These are phyloP conservation scores for Luffa aegyptiaca DNA, from an alignment of 306 rosid genomes.

Conservation along the genomic window DNA sequence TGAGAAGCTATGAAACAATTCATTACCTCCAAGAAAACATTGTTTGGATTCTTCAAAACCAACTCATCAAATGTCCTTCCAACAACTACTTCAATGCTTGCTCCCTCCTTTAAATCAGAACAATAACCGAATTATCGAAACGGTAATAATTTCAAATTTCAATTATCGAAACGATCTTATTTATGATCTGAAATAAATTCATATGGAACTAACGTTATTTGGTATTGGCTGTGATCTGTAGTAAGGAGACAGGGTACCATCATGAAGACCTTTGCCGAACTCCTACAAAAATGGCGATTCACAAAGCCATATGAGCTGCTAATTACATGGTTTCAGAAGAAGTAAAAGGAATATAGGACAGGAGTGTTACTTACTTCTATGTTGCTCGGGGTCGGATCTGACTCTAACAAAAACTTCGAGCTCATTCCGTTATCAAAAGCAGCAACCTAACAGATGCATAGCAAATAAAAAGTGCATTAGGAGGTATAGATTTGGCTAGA, in stretches of 20 bases:
- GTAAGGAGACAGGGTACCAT: constrained; percentile 55
- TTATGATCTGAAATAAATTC: not conserved
- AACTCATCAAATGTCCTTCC: constrained; percentile 66
- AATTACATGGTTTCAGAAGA: not conserved
- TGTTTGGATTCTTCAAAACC: constrained; percentile 53
- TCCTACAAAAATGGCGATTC: constrained; percentile 41
- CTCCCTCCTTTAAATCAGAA: constrained; percentile 33
- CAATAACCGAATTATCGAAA: not conserved
- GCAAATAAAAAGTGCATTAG: not conserved
- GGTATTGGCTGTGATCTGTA: constrained; percentile 85
- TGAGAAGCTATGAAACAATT: not conserved
- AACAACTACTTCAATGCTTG: constrained; percentile 43
- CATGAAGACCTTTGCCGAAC: constrained; percentile 53
- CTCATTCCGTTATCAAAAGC: constrained; percentile 61
- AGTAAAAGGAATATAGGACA: not conserved
- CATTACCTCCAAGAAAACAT: constrained; percentile 81
- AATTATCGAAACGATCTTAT: not conserved
- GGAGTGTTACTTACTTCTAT: constrained; percentile 59
- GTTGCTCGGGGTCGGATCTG: constrained; percentile 51
- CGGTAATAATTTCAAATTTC: not conserved
- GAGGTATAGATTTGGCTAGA: not conserved
- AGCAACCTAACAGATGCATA: constrained; percentile 40
- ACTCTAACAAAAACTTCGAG: constrained; percentile 74
- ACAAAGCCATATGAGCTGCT: constrained; percentile 12
- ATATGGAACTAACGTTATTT: constrained; percentile 52